Conservation (phyloP, 345 rosid species). For the Physaria fendleri region DNA sequence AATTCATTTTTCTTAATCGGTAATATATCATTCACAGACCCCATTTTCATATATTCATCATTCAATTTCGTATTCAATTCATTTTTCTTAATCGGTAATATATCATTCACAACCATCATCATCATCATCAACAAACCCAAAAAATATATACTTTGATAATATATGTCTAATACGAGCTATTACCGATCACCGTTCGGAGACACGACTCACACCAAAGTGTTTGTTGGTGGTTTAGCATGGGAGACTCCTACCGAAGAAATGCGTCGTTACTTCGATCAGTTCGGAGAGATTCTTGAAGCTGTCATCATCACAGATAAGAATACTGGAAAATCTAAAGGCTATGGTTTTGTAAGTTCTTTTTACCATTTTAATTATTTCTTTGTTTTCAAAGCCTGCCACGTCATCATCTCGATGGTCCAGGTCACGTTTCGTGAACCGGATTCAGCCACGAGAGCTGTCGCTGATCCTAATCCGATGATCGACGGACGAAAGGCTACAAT, state of each 20-base stretch:
- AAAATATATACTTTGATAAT: neutral
- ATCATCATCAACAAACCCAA: conserved; percentile 11
- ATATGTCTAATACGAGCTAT: conserved; percentile 28
- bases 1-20: neutral
- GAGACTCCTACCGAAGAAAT: conserved; percentile 86
- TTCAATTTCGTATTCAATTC: neutral
- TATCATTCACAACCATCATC: conserved; percentile 9
- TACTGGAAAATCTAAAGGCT: conserved; percentile 92
- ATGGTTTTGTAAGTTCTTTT: conserved; percentile 74
- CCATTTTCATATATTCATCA: conserved; percentile 22
- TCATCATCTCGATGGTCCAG: conserved; percentile 31
- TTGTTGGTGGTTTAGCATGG: conserved; percentile 95
- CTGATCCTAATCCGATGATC: conserved; percentile 73
- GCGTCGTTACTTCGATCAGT: conserved; percentile 77
- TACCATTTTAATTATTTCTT: neutral
- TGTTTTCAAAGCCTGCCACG: neutral
- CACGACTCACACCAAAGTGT: conserved; percentile 82
- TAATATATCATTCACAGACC: conserved; percentile 23
- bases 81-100: conserved; percentile 12
- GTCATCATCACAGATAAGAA: conserved; percentile 76
- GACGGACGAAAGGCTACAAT: conserved; percentile 87
- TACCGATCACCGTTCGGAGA: conserved; percentile 93
- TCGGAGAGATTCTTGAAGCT: conserved; percentile 95
- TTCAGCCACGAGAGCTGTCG: conserved; percentile 76
- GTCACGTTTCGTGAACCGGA: conserved; percentile 90